phyloP scores from a whole-genome alignment of 2,329 filamentous ascomycete genomes.

The Proliferodiscus dingleyae region DNA sequence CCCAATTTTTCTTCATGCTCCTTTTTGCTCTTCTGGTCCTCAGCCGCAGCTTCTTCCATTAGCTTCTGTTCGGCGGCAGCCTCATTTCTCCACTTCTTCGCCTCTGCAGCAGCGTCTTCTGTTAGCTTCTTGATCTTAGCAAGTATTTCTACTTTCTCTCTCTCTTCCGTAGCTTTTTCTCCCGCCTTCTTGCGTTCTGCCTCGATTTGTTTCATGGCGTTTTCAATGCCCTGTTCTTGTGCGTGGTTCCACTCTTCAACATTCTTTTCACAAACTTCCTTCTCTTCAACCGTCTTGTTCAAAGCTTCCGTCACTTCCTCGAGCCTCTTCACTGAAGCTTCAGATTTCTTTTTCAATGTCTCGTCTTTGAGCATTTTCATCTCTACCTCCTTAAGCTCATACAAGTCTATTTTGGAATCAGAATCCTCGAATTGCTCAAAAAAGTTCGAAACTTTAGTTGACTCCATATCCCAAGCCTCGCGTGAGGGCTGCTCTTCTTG shows the following conservation, averaged over 20 bases:
- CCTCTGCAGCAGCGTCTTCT: neutral
- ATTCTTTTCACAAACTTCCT: slow-evolving; percentile 10
- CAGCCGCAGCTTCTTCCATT: slow-evolving; percentile 4
- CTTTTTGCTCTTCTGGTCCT: slow-evolving; percentile 2
- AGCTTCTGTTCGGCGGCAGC: slow-evolving; percentile 9
- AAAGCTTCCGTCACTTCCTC: slow-evolving; percentile 7
- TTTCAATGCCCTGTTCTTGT: slow-evolving; percentile 10
- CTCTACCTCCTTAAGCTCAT: too few species aligned
- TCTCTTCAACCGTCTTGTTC: slow-evolving; percentile 3
- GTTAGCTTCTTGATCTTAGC: too few species aligned
- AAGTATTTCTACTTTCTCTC: neutral
- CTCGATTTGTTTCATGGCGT: slow-evolving; percentile 10
- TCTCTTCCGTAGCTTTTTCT: neutral
- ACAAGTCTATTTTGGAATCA: too few species aligned
- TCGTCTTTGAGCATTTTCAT: slow-evolving; percentile 32
- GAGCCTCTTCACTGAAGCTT: slow-evolving; percentile 6
- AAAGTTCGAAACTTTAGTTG: neutral
- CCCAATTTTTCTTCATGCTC: neutral
- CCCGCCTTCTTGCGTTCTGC: slow-evolving; percentile 7
- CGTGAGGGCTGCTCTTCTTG: too few species aligned
- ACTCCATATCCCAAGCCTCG: neutral
- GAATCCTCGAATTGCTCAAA: neutral
- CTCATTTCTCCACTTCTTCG: slow-evolving; percentile 7
- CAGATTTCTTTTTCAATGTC: too few species aligned
- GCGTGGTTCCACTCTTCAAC: slow-evolving; percentile 10